phyloP scores from a whole-genome alignment of 306 rosid species.

The Fragaria vesca region DNA sequence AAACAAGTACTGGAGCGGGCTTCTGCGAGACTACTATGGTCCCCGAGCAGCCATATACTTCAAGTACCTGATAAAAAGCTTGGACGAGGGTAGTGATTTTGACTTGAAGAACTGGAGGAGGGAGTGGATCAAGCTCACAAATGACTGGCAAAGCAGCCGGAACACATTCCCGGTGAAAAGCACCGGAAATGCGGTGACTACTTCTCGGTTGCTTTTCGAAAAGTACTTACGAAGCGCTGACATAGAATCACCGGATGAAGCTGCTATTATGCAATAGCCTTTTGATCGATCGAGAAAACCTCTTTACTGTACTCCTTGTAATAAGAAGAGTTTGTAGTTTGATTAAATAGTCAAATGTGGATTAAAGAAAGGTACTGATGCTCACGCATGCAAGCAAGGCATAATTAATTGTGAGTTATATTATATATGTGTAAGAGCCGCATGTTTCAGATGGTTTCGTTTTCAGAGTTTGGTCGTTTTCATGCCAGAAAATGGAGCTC shows the following conservation, averaged over 20 bases:
- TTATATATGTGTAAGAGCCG: neutral
- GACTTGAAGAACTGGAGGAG: conserved; percentile 67
- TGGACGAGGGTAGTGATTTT: conserved; percentile 46
- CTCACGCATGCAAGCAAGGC: neutral
- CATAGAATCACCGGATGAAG: conserved; percentile 21
- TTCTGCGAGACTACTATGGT: conserved; percentile 70
- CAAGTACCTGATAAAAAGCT: conserved; percentile 62
- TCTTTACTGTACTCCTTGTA: neutral
- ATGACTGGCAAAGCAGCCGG: conserved; percentile 73
- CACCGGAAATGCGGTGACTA: conserved; percentile 59
- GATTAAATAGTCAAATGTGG: neutral
- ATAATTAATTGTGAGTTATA: neutral
- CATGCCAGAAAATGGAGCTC: neutral
- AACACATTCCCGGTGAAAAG: conserved; percentile 47
- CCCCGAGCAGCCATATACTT: conserved; percentile 88
- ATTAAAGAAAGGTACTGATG: neutral
- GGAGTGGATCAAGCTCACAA: conserved; percentile 87
- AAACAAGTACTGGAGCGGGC: conserved; percentile 93
- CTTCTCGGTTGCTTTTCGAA: conserved; percentile 53
- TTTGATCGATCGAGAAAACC: neutral
- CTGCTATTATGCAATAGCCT: conserved; percentile 2
- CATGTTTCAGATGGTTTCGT: neutral
- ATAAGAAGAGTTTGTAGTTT: neutral
- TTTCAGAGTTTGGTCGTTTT: neutral
- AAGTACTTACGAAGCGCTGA: conserved; percentile 44